phyloP scores from a whole-genome alignment of 2,329 filamentous ascomycete species.

The Drechslera avenae region DNA sequence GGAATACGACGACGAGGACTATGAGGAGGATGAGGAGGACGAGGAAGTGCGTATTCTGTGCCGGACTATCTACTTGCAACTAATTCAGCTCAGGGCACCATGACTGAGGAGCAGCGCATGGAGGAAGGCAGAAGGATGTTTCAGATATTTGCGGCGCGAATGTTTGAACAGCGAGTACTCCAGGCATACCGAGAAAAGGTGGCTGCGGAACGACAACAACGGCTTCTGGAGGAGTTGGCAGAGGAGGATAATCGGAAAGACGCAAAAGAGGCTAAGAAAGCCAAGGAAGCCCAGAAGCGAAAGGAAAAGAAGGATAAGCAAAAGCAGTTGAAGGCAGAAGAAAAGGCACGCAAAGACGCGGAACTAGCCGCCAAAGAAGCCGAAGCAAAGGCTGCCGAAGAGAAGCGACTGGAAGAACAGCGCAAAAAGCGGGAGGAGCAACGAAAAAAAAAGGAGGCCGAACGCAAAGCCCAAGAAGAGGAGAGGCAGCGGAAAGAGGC shows the following conservation, averaged over 20 bases:
- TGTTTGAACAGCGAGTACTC: slow-evolving; percentile 97
- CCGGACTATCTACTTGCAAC: slow-evolving; percentile 18
- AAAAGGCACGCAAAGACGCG: slow-evolving; percentile 84
- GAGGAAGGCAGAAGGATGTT: slow-evolving; percentile 98
- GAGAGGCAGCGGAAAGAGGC: slow-evolving; percentile 83
- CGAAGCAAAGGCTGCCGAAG: slow-evolving; percentile 74
- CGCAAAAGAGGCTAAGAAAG: slow-evolving; percentile 88
- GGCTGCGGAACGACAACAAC: slow-evolving; percentile 86
- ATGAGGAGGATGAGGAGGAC: slow-evolving; percentile 43
- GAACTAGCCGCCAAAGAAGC: slow-evolving; percentile 89
- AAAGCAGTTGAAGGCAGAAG: slow-evolving; percentile 87
- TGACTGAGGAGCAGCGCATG: slow-evolving; percentile 99
- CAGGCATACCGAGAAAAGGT: slow-evolving; percentile 99
- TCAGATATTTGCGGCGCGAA: slow-evolving; percentile 97
- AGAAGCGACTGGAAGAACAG: slow-evolving; percentile 79
- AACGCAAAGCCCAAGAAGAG: slow-evolving; percentile 88
- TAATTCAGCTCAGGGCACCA: slow-evolving; percentile 71
- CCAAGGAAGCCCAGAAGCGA: slow-evolving; percentile 90
- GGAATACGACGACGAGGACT: slow-evolving; percentile 67
- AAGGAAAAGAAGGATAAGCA: slow-evolving; percentile 92
- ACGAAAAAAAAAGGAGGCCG: slow-evolving; percentile 86
- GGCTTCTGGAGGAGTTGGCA: slow-evolving; percentile 87
- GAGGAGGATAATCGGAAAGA: slow-evolving; percentile 79
- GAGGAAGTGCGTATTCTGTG: slow-evolving; percentile 40
- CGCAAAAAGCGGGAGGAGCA: slow-evolving; percentile 85